These are phyloP conservation scores for Aspergillus sp. DNA, from an alignment of 2,329 filamentous ascomycete genomes.

Conservation along the genomic window DNA sequence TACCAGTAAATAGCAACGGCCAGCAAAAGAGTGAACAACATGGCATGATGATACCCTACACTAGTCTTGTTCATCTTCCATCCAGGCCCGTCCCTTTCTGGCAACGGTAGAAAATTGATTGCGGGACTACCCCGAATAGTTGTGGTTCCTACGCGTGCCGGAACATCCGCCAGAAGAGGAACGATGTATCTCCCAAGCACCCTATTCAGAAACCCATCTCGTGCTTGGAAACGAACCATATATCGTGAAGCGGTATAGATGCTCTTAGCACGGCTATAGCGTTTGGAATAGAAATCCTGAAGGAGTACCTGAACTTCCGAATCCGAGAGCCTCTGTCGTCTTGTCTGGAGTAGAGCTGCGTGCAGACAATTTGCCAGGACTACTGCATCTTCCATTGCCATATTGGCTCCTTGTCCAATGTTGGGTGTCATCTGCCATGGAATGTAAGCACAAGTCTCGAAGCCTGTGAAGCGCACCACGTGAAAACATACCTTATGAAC, in stretches of 20 bases:
- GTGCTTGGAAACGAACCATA: not conserved
- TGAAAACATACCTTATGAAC: conserved; percentile 23
- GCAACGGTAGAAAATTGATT: too few species aligned
- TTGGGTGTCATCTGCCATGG: conserved; percentile 15
- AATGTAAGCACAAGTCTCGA: too few species aligned
- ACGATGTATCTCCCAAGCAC: not conserved
- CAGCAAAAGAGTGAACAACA: too few species aligned
- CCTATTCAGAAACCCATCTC: not conserved
- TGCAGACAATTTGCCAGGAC: conserved; percentile 9
- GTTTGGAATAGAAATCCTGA: not conserved
- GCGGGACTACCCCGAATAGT: too few species aligned
- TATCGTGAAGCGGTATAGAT: not conserved
- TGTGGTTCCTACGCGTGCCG: too few species aligned
- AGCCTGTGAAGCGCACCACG: too few species aligned
- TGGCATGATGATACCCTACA: too few species aligned
- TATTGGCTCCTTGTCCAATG: conserved; percentile 18
- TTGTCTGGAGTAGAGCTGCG: not conserved
- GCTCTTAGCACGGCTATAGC: not conserved
- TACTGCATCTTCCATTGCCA: conserved; percentile 14
- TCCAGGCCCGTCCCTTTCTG: too few species aligned
- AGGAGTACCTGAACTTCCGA: not conserved
- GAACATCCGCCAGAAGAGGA: not conserved
- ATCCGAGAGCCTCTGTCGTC: not conserved
- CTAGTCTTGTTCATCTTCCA: too few species aligned
- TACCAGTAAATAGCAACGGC: too few species aligned